Evolutionary conservation across 352 stramenopile species (phyloP), one percentile per base, ranked within the genome.

Genomic region (Phytopythium oedochilum): DNA sequence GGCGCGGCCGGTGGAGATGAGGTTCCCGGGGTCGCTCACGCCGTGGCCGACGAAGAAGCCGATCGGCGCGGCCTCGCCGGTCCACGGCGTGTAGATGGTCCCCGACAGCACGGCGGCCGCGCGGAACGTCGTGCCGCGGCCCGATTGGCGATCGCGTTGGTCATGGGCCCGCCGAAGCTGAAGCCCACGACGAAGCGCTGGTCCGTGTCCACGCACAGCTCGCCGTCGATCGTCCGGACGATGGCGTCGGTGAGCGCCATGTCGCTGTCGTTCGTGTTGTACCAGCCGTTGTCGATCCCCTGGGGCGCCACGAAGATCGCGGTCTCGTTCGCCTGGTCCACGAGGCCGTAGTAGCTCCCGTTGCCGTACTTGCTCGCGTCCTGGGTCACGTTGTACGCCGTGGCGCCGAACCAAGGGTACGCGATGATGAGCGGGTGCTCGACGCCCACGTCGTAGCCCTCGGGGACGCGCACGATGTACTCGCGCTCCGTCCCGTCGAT

Each of bases 151-250:
- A 71, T 22, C 1, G 66, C 50, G 46, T 71, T 59, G 39, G 49
- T 63, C 63, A 75, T 75, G 10, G 45, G 57, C 6, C 49, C 63
- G 28, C 63, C 66, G 25, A 56, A 75, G 46, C 59, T 71, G 57
- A 75, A 75, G 40, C 66, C 66, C 49, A 65, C 64, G n/a, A 62
- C 46, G 51, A 75, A 75, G 31, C 66, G 66, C 53, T 55, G 59
- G n/a, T 66, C 64, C 45, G 14, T 47, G 57, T 71, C 60, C 32
- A 75, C 60, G 26, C 66, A 75, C 8, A 75, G 47, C 3, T 32
- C 57, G 12, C 53, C 54, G 39, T 71, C 66, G 29, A 71, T 47
- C 22, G 48, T 58, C 57, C 66, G 43, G 28, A 67, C 49, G 45
- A 75, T 55, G 15, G 52, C 43, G 15, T 71, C 63, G n/a, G 64